Conservation (phyloP, 2,329 filamentous ascomycete species). For the Penicillium oxalicum region DNA sequence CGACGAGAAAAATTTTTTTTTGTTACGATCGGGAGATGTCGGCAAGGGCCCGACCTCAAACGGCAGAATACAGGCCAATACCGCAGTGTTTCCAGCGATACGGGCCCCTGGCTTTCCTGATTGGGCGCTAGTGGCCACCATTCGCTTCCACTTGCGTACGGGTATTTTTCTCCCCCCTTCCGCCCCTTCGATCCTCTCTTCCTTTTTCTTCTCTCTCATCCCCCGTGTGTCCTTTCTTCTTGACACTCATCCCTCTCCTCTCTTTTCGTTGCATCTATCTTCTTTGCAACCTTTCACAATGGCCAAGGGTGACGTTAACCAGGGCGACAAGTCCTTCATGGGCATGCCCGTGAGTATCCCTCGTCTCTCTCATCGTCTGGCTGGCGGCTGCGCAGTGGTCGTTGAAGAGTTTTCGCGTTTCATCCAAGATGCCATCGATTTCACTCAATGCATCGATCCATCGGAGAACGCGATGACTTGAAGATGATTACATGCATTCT, state of each 20-base stretch:
- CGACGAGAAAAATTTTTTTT: constrained; percentile 10
- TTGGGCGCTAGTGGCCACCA: constrained; percentile 26
- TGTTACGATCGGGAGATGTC: constrained; percentile 35
- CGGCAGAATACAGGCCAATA: constrained; percentile 8
- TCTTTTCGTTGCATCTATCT: constrained; percentile 38
- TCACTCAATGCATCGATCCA: constrained; percentile 1
- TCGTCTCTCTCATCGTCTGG: not conserved
- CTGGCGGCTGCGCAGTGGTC: constrained; percentile 11
- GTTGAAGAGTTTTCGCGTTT: constrained; percentile 7
- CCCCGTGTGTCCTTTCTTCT: constrained; percentile 28
- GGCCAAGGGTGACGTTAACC: constrained; percentile 44
- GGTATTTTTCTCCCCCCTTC: constrained; percentile 35
- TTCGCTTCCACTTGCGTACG: constrained; percentile 35
- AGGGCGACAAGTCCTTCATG: constrained; percentile 50
- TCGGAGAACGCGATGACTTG: not conserved
- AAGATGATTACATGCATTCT: not conserved
- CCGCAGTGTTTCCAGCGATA: constrained; percentile 1
- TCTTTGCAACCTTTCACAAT: constrained; percentile 41
- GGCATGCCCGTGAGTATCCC: constrained; percentile 45
- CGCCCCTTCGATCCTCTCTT: constrained; percentile 39
- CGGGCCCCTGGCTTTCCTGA: constrained; percentile 13
- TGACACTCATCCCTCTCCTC: constrained; percentile 34
- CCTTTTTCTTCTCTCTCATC: constrained; percentile 39
- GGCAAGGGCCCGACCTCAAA: constrained; percentile 20
- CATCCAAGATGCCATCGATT: constrained; percentile 2